Base-by-base conservation (phyloP, 352 stramenopile genomes). In the Phytophthora citricola region DNA sequence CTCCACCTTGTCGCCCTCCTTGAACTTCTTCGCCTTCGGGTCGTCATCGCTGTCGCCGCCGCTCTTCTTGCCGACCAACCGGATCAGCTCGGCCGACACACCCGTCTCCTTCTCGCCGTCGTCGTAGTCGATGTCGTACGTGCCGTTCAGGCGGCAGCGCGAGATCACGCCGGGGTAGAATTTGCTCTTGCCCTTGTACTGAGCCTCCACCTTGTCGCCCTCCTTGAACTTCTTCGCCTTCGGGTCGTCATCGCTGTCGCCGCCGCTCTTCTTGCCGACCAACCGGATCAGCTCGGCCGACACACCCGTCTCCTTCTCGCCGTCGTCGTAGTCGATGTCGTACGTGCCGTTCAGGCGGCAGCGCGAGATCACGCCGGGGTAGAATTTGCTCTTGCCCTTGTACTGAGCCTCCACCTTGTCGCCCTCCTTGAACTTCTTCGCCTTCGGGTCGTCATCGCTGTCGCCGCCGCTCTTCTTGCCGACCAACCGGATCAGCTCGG, bases 271-370 rank as follows among this genome's bases (percentile, higher is more conserved):
- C 60, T 57, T 68, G 60, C 24, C 60, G 20, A 63, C 6, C 48
- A 31, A 56, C 44, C 58, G 61, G 51, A 87, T 87, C 14, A 86
- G 56, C 32, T 81, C 63, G 36, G 61, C 57, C 12, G 69, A 61
- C n/a, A 91, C 75, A 66, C 75, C 59, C n/a, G 60, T 86, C 40
- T 91, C 83, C 39, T 76, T 77, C 38, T 93, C 85, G 17, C 89
- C 87, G 48, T 97, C 88, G 36, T 95, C 82, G 61, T 93, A 94
- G 50, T 86, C 70, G 41, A 94, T 86, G 56, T 90, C 79, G 58
- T 86, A 95, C 9, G 84, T 94, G 39, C 83, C 85, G 54, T 95
- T 84, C 43, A 75, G 55, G 34, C 84, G 72, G 27, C 63, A 85
- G 34, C 70, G 65, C 0, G 70, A 71, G 47, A 97, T 90, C 27